Evolutionary conservation across 352 stramenopile genomes (phyloP).

Genomic region (Aphanomyces euteiches): DNA sequence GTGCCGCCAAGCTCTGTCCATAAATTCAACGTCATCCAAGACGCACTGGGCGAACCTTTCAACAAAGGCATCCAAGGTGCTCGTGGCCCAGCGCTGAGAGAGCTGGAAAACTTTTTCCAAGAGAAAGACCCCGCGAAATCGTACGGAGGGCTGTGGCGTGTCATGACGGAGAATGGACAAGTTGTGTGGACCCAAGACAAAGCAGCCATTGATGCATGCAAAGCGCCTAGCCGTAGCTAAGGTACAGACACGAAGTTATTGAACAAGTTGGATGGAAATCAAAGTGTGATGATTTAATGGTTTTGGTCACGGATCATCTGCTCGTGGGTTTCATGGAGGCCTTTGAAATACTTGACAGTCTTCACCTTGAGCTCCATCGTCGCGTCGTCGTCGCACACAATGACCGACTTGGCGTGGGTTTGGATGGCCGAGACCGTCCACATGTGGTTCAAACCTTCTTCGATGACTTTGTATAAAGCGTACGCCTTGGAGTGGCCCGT

Average conservation of each 20-base stretch:
- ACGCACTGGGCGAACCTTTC: not conserved
- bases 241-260: too few relatives aligned
- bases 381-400: slow-evolving; percentile 88
- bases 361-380: slow-evolving; percentile 86
- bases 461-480: slow-evolving; percentile 83
- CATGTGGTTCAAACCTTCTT: slow-evolving; percentile 88
- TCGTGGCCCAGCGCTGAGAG: not conserved
- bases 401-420: slow-evolving; percentile 71
- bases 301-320: slow-evolving; percentile 27
- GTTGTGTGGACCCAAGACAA: slow-evolving; percentile 3
- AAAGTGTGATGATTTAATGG: not conserved
- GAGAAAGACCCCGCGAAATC: not conserved
- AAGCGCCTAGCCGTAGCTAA: too few relatives aligned
- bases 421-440: slow-evolving; percentile 87
- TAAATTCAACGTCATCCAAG: not conserved
- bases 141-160: not conserved
- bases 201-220: too few relatives aligned
- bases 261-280: too few relatives aligned
- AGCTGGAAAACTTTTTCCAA: slow-evolving; percentile 8
- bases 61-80: not conserved
- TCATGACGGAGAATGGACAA: not conserved
- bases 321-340: slow-evolving; percentile 48
- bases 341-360: slow-evolving; percentile 90
- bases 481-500: slow-evolving; percentile 79
- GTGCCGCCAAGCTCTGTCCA: not conserved